Evolutionary conservation across 2,329 filamentous ascomycete species (phyloP).

Genomic region (Trichophyton mentagrophytes): DNA sequence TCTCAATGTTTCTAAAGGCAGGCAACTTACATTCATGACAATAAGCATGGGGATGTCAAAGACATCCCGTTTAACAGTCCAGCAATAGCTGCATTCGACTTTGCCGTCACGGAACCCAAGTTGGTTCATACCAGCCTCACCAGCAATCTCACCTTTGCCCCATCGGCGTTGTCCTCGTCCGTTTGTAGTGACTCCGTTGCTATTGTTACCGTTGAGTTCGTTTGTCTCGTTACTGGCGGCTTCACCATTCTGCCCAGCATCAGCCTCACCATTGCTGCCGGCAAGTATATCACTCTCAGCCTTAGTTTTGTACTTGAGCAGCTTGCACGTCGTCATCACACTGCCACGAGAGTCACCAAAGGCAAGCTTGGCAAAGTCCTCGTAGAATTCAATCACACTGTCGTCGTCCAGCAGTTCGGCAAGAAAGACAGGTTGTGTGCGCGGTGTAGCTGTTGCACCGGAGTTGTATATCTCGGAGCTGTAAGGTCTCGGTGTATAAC

Average conservation of each 20-base stretch:
- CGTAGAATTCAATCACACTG: constrained; percentile 86
- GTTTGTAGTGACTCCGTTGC: not conserved
- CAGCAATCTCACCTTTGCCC: constrained; percentile 35
- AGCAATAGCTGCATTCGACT: constrained; percentile 90
- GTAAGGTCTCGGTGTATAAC: constrained; percentile 36
- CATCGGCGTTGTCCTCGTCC: constrained; percentile 29
- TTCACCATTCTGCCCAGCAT: constrained; percentile 6
- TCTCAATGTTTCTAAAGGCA: not conserved
- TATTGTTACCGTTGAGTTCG: not conserved
- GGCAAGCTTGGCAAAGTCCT: constrained; percentile 83
- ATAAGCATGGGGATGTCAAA: constrained; percentile 99
- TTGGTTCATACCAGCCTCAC: constrained; percentile 58
- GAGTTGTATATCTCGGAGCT: constrained; percentile 22
- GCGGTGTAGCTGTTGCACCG: constrained; percentile 26
- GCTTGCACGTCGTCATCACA: constrained; percentile 68
- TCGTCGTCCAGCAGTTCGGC: constrained; percentile 90
- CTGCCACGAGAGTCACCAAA: constrained; percentile 83
- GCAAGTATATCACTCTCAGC: constrained; percentile 38
- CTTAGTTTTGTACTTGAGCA: constrained; percentile 79
- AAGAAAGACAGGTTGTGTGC: constrained; percentile 69
- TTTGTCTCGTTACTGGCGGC: constrained; percentile 15
- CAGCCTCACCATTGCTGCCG: constrained; percentile 21
- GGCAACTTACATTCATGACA: constrained; percentile 78
- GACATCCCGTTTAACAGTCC: constrained; percentile 91
- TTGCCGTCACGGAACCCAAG: constrained; percentile 74